Conservation (phyloP, 768 basidiomycete species). For the Suillus americanus region DNA sequence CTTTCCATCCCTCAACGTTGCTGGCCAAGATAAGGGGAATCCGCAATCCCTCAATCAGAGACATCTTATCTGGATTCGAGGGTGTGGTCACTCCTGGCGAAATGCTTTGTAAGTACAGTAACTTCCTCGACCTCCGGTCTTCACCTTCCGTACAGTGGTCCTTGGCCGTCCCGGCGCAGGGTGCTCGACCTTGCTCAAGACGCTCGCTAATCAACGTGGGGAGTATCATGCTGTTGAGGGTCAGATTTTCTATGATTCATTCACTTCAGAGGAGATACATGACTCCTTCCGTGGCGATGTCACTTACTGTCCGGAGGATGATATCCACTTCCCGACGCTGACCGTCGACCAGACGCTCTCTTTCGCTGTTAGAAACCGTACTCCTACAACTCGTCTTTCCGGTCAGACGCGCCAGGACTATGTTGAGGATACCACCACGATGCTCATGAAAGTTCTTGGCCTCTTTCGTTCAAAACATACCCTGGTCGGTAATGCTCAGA, state of each 20-base stretch:
- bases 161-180: slow-evolving; percentile 85
- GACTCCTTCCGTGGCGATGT: slow-evolving; percentile 77
- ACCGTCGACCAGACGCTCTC: slow-evolving; percentile 75
- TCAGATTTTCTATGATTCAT: slow-evolving; percentile 72
- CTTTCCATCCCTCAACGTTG: slow-evolving; percentile 54
- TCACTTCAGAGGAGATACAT: slow-evolving; percentile 61
- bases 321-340: slow-evolving; percentile 82
- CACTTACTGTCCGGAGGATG: slow-evolving; percentile 81
- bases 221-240: slow-evolving; percentile 72
- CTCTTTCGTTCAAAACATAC: slow-evolving; percentile 71
- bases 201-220: slow-evolving; percentile 73
- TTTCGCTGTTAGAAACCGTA: slow-evolving; percentile 68
- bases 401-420: slow-evolving; percentile 38
- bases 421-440: slow-evolving; percentile 32
- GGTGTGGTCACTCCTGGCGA: slow-evolving; percentile 63
- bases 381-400: slow-evolving; percentile 53
- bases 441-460: slow-evolving; percentile 72
- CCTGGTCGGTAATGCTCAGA: slow-evolving; percentile 79
- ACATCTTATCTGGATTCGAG: slow-evolving; percentile 52
- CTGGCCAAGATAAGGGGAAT: slow-evolving; percentile 41
- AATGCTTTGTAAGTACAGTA: slow-evolving; percentile 57
- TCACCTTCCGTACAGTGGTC: slow-evolving; percentile 52
- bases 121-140: neutral
- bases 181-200: slow-evolving; percentile 82
- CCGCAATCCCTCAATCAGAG: slow-evolving; percentile 62